Base-by-base conservation (phyloP, 176 grass and related monocot genomes). In the Rhynchospora pubera region DNA sequence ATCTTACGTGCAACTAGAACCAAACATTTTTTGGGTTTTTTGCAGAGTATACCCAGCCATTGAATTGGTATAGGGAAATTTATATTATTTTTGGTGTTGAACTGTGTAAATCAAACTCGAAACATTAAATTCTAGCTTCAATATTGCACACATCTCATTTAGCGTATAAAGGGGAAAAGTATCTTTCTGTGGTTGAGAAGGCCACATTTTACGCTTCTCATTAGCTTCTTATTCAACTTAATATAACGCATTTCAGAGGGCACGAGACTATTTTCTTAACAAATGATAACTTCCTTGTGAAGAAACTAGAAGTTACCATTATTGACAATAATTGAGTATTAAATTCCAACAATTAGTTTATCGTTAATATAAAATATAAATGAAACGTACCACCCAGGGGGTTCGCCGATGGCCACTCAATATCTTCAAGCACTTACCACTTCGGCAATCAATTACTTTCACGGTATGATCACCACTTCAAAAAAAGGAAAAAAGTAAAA, bases 391-490 rank as follows among this genome's bases (percentile, higher is more conserved):
- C 93, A 99, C 97, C 97, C 97, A 99, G 81, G 97, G 97, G 59
- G 97, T 99, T 68, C 97, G 92, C 58, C 93, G 89, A 88, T 99
- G 97, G 50, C 97, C 97, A 56, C 85, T 90, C 83, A 99, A 83
- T 87, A 91, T 89, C 85, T 96, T 99, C 84, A 95, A 82, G 88
- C 97, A 96, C 65, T 93, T 95, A 69, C 97, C 93, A 61, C 83
- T 99, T 86, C 91, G 91, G 80, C 93, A 93, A 83, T 99, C 91
- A 73, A 99, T 93, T 89, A 99, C 92, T 90, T 99, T 99, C 48
- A 99, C 97, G 45, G 97, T 99, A 83, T 99, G 97, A 62, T 99
- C 97, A 58, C 97, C 97, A 87, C 97, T 99, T 77, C 72, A 56
- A 55, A 51, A n/a, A 87, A 57, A n/a, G 16, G 19, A 46, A 78